Evolutionary conservation across 2,329 filamentous ascomycete genomes (phyloP), one percentile per base, ranked within the genome.

Genomic region (Moelleriella libera): DNA sequence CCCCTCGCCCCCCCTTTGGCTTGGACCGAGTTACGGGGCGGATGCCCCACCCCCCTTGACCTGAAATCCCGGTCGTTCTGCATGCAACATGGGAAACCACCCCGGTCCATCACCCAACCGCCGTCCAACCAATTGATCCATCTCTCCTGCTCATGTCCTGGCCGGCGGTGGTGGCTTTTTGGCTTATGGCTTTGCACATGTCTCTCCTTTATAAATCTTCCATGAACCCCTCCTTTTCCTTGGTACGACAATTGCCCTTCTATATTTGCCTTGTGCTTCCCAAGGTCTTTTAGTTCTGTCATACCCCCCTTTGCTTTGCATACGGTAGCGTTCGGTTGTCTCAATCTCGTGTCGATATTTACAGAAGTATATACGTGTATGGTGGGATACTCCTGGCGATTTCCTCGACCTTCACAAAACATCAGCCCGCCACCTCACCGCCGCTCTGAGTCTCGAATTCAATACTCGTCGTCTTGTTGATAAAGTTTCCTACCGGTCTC

Each of bases 371-470:
- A 11, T 37, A 37, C 32, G 12, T 37, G 12, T 37, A 37, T 29
- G 29, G 31, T 41, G 48, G 45, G 39, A 47, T 40, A 45, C 31
- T 46, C 43, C 41, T 44, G 43, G 46, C 28, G 46, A 50, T 34
- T 50, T 14, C 32, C 48, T 12, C 32, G 12, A 8, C 32, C 8
- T 12, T 37, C 8, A 8, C 32, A 12, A 37, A 37, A 37, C 12
- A 37, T 21, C 21, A 21, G 21, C 21, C 21, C 21, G 21, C 21
- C 21, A 21, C 21, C 21, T 21, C 21, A 21, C 21, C 21, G 21
- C 3, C 2, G 21, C 21, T 21, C 21, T 21, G 21, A 21, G 21
- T 21, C 21, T 21, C 21, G 21, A 21, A 21, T 21, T 21, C 21
- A 21, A 21, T 21, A 21, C 21, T 21, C 21, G 21, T 21, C 21